A percentile compares a stretch with the other conserved stretches of the same genome.
Conservation (phyloP, 106 monocot genomes). For the Apostasia ramifera region DNA sequence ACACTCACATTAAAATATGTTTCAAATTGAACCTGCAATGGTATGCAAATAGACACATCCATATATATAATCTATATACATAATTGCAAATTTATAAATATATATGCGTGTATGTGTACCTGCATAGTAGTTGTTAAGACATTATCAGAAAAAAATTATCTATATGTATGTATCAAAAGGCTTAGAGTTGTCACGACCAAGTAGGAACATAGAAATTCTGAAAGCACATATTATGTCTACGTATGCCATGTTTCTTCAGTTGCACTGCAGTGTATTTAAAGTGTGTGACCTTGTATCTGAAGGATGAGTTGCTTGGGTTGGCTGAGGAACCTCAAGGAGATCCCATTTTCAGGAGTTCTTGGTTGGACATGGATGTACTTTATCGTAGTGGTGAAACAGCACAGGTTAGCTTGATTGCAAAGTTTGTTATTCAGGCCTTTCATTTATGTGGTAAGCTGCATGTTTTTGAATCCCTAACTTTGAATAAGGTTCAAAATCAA, state of each 20-base stretch:
- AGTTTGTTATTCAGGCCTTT: background rate
- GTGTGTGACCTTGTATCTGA: slow-evolving; percentile 14
- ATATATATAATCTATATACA: too few species aligned
- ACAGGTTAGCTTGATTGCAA: slow-evolving; percentile 36
- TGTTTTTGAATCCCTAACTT: too few species aligned
- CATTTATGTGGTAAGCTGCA: too few species aligned
- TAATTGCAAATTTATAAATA: too few species aligned
- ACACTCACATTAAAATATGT: too few species aligned
- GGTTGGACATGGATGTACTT: slow-evolving; percentile 74
- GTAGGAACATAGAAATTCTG: background rate
- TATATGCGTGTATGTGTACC: too few species aligned
- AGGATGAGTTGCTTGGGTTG: slow-evolving; percentile 96
- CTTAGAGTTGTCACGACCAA: background rate
- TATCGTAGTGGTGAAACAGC: slow-evolving; percentile 79
- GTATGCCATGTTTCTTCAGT: too few species aligned
- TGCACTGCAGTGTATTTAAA: background rate
- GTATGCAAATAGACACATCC: too few species aligned
- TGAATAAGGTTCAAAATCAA: too few species aligned
- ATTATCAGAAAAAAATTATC: background rate
- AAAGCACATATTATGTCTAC: background rate
- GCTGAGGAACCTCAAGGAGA: slow-evolving; percentile 55
- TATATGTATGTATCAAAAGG: background rate
- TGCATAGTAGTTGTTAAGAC: too few species aligned
- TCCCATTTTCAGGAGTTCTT: slow-evolving; percentile 39
- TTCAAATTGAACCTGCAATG: too few species aligned